phyloP scores from a whole-genome alignment of 2,329 filamentous ascomycete genomes.

The Fusarium austroafricanum region DNA sequence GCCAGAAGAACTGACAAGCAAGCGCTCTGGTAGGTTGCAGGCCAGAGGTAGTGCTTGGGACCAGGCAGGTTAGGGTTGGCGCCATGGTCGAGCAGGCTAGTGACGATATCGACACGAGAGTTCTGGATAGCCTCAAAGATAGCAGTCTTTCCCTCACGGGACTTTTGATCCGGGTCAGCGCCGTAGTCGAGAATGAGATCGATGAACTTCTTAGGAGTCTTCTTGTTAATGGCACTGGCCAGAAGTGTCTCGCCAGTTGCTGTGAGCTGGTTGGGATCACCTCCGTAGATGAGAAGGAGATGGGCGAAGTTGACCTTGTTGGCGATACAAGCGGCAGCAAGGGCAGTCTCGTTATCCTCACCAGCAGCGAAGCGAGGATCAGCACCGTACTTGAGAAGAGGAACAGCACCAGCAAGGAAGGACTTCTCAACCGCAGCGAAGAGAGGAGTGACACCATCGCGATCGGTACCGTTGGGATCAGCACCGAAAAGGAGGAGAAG shows the following conservation, averaged over 20 bases:
- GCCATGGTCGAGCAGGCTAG: slow-evolving; percentile 62
- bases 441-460: slow-evolving; percentile 63
- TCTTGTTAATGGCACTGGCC: slow-evolving; percentile 69
- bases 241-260: slow-evolving; percentile 70
- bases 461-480: slow-evolving; percentile 64
- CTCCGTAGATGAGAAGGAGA: slow-evolving; percentile 71
- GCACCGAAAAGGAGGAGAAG: slow-evolving; percentile 68
- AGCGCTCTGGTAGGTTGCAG: slow-evolving; percentile 67
- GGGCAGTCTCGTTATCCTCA: slow-evolving; percentile 64
- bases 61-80: slow-evolving; percentile 76
- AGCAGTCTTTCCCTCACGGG: slow-evolving; percentile 70
- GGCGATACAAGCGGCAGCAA: slow-evolving; percentile 62
- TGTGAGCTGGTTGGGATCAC: slow-evolving; percentile 65
- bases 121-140: slow-evolving; percentile 71
- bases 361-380: slow-evolving; percentile 66
- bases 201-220: slow-evolving; percentile 64
- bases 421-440: slow-evolving; percentile 62
- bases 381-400: slow-evolving; percentile 73
- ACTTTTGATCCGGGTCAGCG: slow-evolving; percentile 68
- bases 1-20: slow-evolving; percentile 69
- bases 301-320: slow-evolving; percentile 68
- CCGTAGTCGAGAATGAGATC: slow-evolving; percentile 71
- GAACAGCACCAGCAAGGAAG: slow-evolving; percentile 67
- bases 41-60: slow-evolving; percentile 77
- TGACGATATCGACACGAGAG: slow-evolving; percentile 67